Base-by-base conservation (phyloP, 805 yeast species). In the Saccharomycopsis capsularis region DNA sequence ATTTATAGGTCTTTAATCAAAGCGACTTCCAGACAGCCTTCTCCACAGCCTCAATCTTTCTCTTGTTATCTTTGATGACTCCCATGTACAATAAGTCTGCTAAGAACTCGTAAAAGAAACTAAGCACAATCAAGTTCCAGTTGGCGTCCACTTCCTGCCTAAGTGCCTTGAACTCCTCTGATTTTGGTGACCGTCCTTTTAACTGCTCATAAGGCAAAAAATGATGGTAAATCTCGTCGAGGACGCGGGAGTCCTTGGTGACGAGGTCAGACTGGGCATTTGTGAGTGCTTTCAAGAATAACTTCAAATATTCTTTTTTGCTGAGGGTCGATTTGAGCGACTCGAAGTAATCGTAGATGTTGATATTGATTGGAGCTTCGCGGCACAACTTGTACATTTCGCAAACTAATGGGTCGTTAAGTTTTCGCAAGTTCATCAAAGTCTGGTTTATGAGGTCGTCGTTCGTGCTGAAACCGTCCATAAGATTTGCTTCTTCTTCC, bases 31-130 rank as follows among this genome's bases (percentile, higher is more conserved):
- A 85, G 3, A 79, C 63, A 15, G 79, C 69, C 58, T 83, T 86
- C 56, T 85, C 91, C 38, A 85, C 68, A 48, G 73, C 69, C 56
- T 85, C 89, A 27, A 78, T 76, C 61, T 79, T 80, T 15, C 80
- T 65, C 55, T 70, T 72, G 22, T 68, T 66, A 46, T 81, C 83
- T 55, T 79, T 79, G 18, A 87, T 60, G 42, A 86, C 65, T 0
- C 96, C 96, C 48, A 85, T 66, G 54, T 75, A 67, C 50, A 79
- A 76, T 51, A 89, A 68, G 59, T 88, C 95, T 23, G 76, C 76
- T 43, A 90, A 70, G 18, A 80, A 79, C 56, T 85, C 90, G 52
- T 85, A 66, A 60, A 89, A 89, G 78, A 93, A 78, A 3, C 87
- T 75, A 55, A 84, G 68, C 0, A 80, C 66, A 42, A 81, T 57